Evolutionary conservation across 345 rosid genomes (phyloP).

Genomic region (Draba incana): DNA sequence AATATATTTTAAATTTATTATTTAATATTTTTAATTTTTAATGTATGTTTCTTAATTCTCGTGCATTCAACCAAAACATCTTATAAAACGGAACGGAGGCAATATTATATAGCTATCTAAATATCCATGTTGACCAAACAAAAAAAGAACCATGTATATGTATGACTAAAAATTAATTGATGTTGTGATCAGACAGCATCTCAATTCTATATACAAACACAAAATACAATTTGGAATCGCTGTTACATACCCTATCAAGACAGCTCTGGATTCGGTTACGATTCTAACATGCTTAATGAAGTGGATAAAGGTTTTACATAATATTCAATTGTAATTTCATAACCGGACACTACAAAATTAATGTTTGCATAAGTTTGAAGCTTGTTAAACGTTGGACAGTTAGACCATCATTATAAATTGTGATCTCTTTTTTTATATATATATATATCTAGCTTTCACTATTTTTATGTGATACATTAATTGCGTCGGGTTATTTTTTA

Average conservation of each 20-base stretch:
- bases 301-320: constrained; percentile 6
- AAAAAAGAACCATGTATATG: background rate
- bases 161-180: background rate
- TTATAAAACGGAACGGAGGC: no score
- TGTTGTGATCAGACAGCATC: constrained; percentile 3
- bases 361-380: constrained; percentile 21
- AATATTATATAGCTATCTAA: no score
- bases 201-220: background rate
- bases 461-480: constrained; percentile 25
- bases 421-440: background rate
- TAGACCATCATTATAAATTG: constrained; percentile 7
- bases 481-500: constrained; percentile 18
- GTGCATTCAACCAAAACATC: no score
- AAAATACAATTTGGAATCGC: background rate
- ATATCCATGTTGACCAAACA: no score
- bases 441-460: background rate
- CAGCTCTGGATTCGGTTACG: constrained; percentile 34
- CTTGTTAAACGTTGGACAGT: constrained; percentile 26
- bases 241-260: background rate
- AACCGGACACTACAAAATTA: background rate
- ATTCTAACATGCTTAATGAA: constrained; percentile 14
- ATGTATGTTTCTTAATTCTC: no score
- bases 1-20: no score
- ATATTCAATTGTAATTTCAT: background rate
- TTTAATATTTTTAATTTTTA: no score